Percentiles rank a stretch among this genome's conserved stretches.
phyloP scores from a whole-genome alignment of 352 stramenopile species.

The Thraustochytrium striatum region DNA sequence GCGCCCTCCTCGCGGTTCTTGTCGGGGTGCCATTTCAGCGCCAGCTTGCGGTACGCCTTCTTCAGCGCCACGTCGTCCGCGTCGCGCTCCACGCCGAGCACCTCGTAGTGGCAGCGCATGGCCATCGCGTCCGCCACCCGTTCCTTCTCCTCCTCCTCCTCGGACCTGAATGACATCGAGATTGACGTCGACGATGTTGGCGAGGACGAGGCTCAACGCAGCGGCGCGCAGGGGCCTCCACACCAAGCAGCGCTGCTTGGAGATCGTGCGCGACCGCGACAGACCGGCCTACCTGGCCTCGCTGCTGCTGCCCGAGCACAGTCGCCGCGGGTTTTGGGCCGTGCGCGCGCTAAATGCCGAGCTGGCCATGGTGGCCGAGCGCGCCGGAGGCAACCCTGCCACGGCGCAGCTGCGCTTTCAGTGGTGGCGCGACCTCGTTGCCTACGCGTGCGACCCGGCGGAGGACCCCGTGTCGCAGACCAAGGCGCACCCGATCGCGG shows the following conservation, averaged over 20 bases:
- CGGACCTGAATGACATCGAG: too few species aligned
- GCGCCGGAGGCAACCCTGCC: constrained; percentile 70
- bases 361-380: constrained; percentile 79
- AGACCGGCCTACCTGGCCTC: constrained; percentile 55
- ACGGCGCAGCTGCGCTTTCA: constrained; percentile 82
- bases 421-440: constrained; percentile 80
- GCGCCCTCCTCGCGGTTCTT: constrained; percentile 88
- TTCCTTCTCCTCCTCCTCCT: too few species aligned
- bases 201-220: too few species aligned
- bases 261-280: constrained; percentile 52
- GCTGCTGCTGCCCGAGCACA: constrained; percentile 45
- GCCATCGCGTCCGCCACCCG: too few species aligned
- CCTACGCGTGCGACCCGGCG: constrained; percentile 56
- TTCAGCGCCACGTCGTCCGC: constrained; percentile 67
- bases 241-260: constrained; percentile 38
- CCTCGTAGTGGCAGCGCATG: constrained; percentile 49
- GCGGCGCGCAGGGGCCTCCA: too few species aligned
- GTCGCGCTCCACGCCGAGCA: constrained; percentile 33
- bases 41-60: constrained; percentile 87
- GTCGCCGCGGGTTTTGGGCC: constrained; percentile 50
- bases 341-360: constrained; percentile 79
- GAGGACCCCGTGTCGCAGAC: neutral
- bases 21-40: constrained; percentile 91
- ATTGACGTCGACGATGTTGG: too few species aligned
- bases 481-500: constrained; percentile 66